Conservation (phyloP, 2,329 filamentous ascomycete genomes). For the Chaetoscypha palmicola region DNA sequence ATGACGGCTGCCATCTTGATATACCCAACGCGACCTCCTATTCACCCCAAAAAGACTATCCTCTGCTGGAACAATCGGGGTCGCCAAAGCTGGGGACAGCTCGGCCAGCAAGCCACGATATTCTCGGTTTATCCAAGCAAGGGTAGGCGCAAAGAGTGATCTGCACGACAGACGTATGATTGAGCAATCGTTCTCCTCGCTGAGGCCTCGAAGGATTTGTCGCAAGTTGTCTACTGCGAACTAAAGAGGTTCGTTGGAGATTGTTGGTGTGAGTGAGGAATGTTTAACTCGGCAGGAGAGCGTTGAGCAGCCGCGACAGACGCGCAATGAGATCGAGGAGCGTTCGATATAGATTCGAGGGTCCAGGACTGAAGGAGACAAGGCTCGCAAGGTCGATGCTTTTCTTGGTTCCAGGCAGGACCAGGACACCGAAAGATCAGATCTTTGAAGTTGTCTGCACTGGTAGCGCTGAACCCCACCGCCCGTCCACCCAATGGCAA, state of each 20-base stretch:
- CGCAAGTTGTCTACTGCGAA: slow-evolving; percentile 1
- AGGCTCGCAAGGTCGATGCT: slow-evolving; percentile 16
- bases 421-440: slow-evolving; percentile 19
- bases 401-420: slow-evolving; percentile 3
- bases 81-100: slow-evolving; percentile 18
- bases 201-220: neutral
- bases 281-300: slow-evolving; percentile 14
- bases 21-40: neutral
- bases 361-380: slow-evolving; percentile 7
- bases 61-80: slow-evolving; percentile 8
- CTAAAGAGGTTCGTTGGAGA: neutral
- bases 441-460: slow-evolving; percentile 14
- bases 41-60: neutral
- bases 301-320: slow-evolving; percentile 16
- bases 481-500: slow-evolving; percentile 17
- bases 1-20: slow-evolving; percentile 41
- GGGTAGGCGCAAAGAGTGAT: neutral
- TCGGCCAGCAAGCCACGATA: slow-evolving; percentile 27
- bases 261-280: slow-evolving; percentile 11
- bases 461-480: slow-evolving; percentile 20
- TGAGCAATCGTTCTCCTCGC: too few species aligned
- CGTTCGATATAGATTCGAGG: slow-evolving; percentile 11
- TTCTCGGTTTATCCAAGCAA: neutral
- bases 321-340: slow-evolving; percentile 13
- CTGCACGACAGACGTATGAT: neutral